These are phyloP conservation scores for Dioszegia aurantiaca DNA, from an alignment of 768 basidiomycete genomes.

Conservation along the genomic window DNA sequence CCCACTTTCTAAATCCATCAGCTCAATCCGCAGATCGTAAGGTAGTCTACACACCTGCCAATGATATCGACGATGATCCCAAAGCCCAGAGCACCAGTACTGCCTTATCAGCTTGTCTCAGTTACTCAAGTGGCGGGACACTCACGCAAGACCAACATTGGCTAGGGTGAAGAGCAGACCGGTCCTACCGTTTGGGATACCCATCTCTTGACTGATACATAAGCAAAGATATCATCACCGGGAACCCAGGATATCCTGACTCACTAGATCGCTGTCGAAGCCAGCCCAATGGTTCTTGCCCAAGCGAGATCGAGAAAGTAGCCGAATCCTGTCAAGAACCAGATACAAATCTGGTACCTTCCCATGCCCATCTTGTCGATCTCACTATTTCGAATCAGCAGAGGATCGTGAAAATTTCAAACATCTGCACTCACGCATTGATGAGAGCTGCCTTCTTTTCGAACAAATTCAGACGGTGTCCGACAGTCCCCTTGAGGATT, in stretches of 20 bases:
- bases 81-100: constrained; percentile 49
- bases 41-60: constrained; percentile 35
- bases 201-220: constrained; percentile 39
- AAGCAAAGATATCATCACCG: constrained; percentile 12
- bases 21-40: no score
- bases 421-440: constrained; percentile 38
- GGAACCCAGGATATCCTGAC: no score
- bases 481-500: constrained; percentile 34
- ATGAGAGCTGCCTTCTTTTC: constrained; percentile 51
- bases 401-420: not conserved
- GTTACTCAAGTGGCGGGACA: not conserved
- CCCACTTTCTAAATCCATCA: constrained; percentile 38
- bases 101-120: constrained; percentile 4
- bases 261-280: constrained; percentile 43
- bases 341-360: constrained; percentile 49
- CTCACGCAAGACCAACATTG: constrained; percentile 47
- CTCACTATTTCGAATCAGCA: constrained; percentile 26
- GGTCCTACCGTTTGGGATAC: constrained; percentile 21
- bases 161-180: constrained; percentile 50
- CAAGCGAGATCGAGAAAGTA: constrained; percentile 52
- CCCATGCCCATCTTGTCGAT: constrained; percentile 49
- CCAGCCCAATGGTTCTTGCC: constrained; percentile 49
- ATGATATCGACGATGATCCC: constrained; percentile 52
- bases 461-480: constrained; percentile 35
- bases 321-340: constrained; percentile 52